Conservation (phyloP, 108 stramenopile species). For the Epithemia pelagica region DNA sequence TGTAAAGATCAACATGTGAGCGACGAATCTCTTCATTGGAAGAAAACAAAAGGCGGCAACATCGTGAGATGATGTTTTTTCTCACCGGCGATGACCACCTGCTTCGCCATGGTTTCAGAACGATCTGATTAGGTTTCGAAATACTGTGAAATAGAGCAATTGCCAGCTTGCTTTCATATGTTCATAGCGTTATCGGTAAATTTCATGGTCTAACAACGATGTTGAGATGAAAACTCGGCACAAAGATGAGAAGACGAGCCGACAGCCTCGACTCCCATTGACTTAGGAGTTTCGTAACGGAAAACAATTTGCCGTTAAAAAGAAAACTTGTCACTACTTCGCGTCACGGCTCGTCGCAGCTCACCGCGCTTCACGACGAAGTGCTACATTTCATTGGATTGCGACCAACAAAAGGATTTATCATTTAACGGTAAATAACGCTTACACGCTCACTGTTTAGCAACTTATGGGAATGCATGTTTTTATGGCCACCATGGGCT, state of each 20-base stretch:
- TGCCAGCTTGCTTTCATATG: no score
- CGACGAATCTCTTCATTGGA: no score
- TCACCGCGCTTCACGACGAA: neutral
- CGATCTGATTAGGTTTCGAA: neutral
- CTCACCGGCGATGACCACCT: neutral
- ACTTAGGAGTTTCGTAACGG: neutral
- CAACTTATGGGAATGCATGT: no score
- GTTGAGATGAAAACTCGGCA: neutral
- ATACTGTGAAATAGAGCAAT: neutral
- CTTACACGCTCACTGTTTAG: no score
- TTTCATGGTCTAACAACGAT: no score
- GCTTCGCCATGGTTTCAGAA: constrained; percentile 3
- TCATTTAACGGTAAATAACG: neutral
- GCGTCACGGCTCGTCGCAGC: neutral
- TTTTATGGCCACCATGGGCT: no score
- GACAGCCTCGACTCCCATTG: neutral
- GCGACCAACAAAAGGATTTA: neutral
- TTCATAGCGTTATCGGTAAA: no score
- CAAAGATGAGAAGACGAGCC: neutral
- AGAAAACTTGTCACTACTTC: neutral
- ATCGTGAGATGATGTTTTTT: no score
- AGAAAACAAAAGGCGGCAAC: no score
- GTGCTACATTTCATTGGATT: neutral
- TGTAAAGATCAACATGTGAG: no score
- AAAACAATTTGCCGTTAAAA: neutral